Evolutionary conservation across 1,284 basidiomycete species (phyloP), one percentile per base, ranked within the genome.

Genomic region (Papiliotrema terrestris): DNA sequence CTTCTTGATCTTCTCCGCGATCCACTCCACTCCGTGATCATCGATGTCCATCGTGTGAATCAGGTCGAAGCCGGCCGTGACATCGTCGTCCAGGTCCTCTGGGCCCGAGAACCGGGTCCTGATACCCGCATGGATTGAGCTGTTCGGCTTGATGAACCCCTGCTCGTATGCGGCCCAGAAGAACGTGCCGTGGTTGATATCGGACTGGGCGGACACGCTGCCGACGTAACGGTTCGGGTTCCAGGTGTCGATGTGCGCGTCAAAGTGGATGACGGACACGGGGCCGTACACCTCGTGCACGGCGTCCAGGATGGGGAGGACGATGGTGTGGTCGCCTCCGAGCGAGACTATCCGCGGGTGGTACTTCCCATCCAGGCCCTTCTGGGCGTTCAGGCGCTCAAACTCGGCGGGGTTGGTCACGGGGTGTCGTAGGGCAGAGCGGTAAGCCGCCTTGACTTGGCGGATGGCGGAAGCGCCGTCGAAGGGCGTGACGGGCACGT

Each of bases 101-200:
- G 63, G 62, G 2, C 66, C 65, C 55, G 61, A 29, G 46, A 73
- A 66, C 1, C 69, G 49, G 6, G 73, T 75, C n/a, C 73, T 57
- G 50, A 75, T 71, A 35, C 73, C 73, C 17, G 73, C 73, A 54
- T 75, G 73, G n/a, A 72, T 89, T 69, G 87, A 90, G 49, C 84
- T 82, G 62, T 87, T 75, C 46, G 69, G 63, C 35, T 68, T 70
- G 56, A 79, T 74, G 49, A 75, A 73, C 0, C 77, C 77, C 22
- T 75, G 70, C 39, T 77, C 70, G 29, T 75, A 73, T 1, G 77
- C 76, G 51, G 74, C 73, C 74, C 75, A 77, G 71, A 78, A 78
- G 65, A 73, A 73, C 2, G 71, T 73, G 4, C 71, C 71, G 56
- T 73, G 71, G 20, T 68, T 71, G 45, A 63, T 36, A 47, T 67